A percentile compares a stretch with the other conserved stretches of the same genome.
These are phyloP conservation scores for Royoungia palumana DNA, from an alignment of 768 basidiomycete species.

Conservation along the genomic window DNA sequence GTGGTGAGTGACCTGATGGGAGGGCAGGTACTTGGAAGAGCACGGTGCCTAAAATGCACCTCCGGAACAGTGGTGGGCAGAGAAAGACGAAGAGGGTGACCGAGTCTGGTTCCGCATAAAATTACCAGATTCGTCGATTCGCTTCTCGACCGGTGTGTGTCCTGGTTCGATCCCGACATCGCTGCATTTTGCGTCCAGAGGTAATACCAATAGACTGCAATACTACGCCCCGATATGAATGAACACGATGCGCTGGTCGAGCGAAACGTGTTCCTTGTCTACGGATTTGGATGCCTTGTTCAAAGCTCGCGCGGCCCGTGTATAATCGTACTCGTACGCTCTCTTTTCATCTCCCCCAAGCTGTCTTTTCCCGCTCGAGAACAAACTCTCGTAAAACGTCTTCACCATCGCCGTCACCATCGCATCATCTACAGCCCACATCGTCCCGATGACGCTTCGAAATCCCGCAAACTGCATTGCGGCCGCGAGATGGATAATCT, in stretches of 20 bases:
- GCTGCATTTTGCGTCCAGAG: too few species aligned
- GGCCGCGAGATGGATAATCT: slow-evolving; percentile 34
- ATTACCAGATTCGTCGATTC: too few species aligned
- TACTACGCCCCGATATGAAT: slow-evolving; percentile 20
- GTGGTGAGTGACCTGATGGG: too few species aligned
- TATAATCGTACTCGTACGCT: slow-evolving; percentile 4
- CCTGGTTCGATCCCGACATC: too few species aligned
- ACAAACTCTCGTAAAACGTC: slow-evolving; percentile 22
- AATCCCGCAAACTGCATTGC: slow-evolving; percentile 37
- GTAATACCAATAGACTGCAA: too few species aligned
- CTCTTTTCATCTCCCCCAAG: too few species aligned
- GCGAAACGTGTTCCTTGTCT: slow-evolving; percentile 14
- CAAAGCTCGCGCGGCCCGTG: slow-evolving; percentile 17
- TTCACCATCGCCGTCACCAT: slow-evolving; percentile 20
- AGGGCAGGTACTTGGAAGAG: too few species aligned
- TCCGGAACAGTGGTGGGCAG: too few species aligned
- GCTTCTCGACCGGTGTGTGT: too few species aligned
- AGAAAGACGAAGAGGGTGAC: too few species aligned
- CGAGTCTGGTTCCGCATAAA: too few species aligned
- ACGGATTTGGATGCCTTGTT: slow-evolving; percentile 22
- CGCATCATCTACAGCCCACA: slow-evolving; percentile 31
- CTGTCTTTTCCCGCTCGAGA: background rate
- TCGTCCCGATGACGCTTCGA: slow-evolving; percentile 34
- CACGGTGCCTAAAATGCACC: too few species aligned
- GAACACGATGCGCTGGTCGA: slow-evolving; percentile 29